Evolutionary conservation across 768 basidiomycete genomes (phyloP), one percentile per base, ranked within the genome.

Genomic region (Stropharia rugosoannulata): DNA sequence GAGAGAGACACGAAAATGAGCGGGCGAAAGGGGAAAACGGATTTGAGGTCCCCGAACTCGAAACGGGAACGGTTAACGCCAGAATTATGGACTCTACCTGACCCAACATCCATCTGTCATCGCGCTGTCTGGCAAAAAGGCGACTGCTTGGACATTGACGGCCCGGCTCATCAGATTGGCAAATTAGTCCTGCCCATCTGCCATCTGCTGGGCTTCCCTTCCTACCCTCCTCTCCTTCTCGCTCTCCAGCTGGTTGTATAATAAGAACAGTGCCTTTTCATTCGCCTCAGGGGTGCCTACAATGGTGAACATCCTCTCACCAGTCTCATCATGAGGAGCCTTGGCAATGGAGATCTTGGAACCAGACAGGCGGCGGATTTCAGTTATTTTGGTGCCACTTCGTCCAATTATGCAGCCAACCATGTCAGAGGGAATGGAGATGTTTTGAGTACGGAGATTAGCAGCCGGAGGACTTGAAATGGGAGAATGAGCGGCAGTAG

Each of bases 231-330:
- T 83, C 76, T 95, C 93, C 77, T 96, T 96, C 83, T 95, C 93
- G 69, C 87, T 94, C 76, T 97, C 95, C 59, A 96, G 78, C 69
- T 97, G 96, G 66, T 96, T 95, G 76, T 98, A 99, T 59, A 99
- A 81, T 57, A 99, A 77, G 80, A 96, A 98, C 56, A 99, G 76
- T 2, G 97, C 97, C 75, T 98, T 96, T 76, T 99, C 96, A 72
- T 97, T 98, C 63, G 93, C 90, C 73, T 95, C 93, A 46, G 93
- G 90, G 11, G 94, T 94, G 53, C 97, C 97, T 45, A 97, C 82
- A 70, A 99, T 98, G 59, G 97, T 94, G 78, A 99, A 99, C 96
- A 99, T 98, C 62, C 97, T 83, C 78, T 99, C 97, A 66, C 96
- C 97, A 40, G 95, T 95, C 67, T 98, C 97, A 66, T 98, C 97